phyloP scores from a whole-genome alignment of 495 filamentous ascomycete species.

The Achaetomiella virescens region DNA sequence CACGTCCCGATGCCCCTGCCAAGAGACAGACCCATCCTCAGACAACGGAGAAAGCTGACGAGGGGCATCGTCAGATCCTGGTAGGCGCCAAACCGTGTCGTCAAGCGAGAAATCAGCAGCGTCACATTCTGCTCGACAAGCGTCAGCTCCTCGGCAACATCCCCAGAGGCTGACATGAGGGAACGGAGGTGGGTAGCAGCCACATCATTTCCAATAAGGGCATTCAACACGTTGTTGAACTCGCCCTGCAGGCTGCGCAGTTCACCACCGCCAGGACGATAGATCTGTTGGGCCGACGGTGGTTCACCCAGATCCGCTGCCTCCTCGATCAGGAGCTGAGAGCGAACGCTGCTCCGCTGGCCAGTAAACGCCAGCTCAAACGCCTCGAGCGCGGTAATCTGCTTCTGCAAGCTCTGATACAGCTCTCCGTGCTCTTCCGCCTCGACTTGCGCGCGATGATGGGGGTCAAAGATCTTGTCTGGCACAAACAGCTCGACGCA shows the following conservation, averaged over 20 bases:
- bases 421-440: constrained; percentile 56
- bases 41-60: constrained; percentile 71
- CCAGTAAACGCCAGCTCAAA: constrained; percentile 68
- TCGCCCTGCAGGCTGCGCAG: constrained; percentile 72
- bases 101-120: constrained; percentile 61
- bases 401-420: constrained; percentile 45
- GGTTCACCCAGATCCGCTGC: constrained; percentile 57
- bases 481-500: constrained; percentile 77
- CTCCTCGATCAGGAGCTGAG: constrained; percentile 52
- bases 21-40: constrained; percentile 70
- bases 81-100: constrained; percentile 62
- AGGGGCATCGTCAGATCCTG: constrained; percentile 76
- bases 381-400: constrained; percentile 52
- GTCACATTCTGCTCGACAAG: constrained; percentile 66
- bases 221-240: constrained; percentile 66
- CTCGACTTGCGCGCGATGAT: constrained; percentile 66
- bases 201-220: constrained; percentile 53
- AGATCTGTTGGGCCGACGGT: constrained; percentile 51
- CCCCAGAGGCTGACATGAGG: constrained; percentile 19
- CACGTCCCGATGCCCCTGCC: constrained; percentile 34
- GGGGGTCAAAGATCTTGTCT: constrained; percentile 79
- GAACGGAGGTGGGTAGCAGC: constrained; percentile 34
- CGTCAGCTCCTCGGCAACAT: constrained; percentile 41
- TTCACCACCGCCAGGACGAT: constrained; percentile 60
- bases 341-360: constrained; percentile 55